These are phyloP conservation scores for Colletotrichum sublineola DNA, from an alignment of 2,329 filamentous ascomycete species.

Conservation along the genomic window DNA sequence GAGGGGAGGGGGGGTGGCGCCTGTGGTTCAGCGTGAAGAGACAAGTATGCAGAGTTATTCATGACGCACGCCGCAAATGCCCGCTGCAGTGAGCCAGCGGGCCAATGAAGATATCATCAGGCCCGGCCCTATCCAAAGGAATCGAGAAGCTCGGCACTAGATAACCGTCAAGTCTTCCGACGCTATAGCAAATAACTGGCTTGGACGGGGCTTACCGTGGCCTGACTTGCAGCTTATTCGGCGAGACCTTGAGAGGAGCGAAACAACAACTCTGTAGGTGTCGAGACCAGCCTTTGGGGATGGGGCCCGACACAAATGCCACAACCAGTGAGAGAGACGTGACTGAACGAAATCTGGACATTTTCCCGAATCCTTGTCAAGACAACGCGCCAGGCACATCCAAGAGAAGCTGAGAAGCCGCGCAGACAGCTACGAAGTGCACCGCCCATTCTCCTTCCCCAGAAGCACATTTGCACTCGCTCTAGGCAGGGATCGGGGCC, in stretches of 20 bases:
- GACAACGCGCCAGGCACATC: neutral
- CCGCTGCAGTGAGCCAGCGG: slow-evolving; percentile 23
- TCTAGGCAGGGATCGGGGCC: neutral
- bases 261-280: neutral
- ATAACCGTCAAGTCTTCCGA: neutral
- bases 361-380: neutral
- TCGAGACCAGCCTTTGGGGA: neutral
- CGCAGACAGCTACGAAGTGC: neutral
- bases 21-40: neutral
- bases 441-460: neutral
- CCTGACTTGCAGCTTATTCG: neutral
- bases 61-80: slow-evolving; percentile 17
- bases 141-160: neutral
- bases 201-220: neutral
- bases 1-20: neutral
- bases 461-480: neutral
- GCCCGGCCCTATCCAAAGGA: neutral
- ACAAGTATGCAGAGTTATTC: neutral
- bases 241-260: neutral
- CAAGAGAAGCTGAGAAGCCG: neutral
- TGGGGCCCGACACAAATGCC: neutral
- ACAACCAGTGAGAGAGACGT: neutral
- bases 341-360: neutral
- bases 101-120: neutral
- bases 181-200: neutral